Base-by-base conservation (phyloP, 805 yeast genomes). In the Wickerhamiella shivajii region DNA sequence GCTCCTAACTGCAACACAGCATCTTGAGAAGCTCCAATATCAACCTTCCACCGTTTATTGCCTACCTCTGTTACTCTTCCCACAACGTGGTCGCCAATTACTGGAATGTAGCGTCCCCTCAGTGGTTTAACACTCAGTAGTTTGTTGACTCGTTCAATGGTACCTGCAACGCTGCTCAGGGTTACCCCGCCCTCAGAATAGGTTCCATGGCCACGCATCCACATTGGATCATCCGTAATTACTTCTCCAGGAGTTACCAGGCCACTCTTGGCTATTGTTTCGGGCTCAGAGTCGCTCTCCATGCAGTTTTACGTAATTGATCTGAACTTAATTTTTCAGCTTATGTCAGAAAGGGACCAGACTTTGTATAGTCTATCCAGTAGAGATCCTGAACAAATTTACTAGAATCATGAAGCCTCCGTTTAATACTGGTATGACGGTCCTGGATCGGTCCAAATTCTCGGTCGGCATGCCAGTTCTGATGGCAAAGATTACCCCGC, bases 151-250 rank as follows among this genome's bases (percentile, higher is more conserved):
- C 87, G 66, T 1, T 79, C 69, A 4, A 90, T 75, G 8, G 74
- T 73, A 4, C 99, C 99, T 0, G 95, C 95, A 5, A 87, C 94
- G 0, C 96, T 77, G 3, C 94, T 77, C 53, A 70, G 83, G 0
- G 95, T 83, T 45, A 67, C 62, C 43, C 76, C 77, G 21, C 71
- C 73, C n/a, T 36, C 42, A 11, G 39, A 29, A 53, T 83, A 90
- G 0, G 97, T 90, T 5, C 98, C 98, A 51, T 87, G 98, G 19
- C 98, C 98, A 50, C 93, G 71, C 98, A 90, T 90, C 96, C 97
- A 90, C 2, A 76, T 67, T 5, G 94, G 80, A 49, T 90, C 97
- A 45, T 80, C 90, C 0, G 97, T 90, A n/a, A 90, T 79, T 32
- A 85, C 59, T 52, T 90, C 96, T 7, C 98, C 98, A 0, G 98